Conservation (phyloP, 352 stramenopile genomes). For the Phytophthora podocarpi region DNA sequence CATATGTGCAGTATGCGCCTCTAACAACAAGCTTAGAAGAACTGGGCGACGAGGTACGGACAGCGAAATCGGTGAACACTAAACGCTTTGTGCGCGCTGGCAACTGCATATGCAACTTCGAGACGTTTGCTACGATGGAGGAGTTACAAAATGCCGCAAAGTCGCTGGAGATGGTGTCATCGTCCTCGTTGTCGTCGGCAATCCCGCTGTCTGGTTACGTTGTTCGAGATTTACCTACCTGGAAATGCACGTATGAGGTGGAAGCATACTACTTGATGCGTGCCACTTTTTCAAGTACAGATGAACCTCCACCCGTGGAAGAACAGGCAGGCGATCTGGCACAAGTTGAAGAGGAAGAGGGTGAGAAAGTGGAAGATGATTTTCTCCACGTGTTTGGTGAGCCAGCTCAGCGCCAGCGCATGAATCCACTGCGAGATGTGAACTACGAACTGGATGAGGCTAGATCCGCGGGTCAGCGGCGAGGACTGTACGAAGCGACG, state of each 20-base stretch:
- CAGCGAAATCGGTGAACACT: constrained; percentile 71
- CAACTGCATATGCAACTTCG: constrained; percentile 83
- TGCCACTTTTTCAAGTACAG: constrained; percentile 72
- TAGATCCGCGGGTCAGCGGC: constrained; percentile 70
- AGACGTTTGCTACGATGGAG: constrained; percentile 76
- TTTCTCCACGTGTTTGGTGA: constrained; percentile 81
- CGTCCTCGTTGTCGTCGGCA: constrained; percentile 43
- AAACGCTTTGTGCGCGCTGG: constrained; percentile 85
- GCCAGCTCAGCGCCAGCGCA: constrained; percentile 45
- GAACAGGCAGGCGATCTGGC: constrained; percentile 28
- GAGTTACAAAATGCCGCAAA: constrained; percentile 62
- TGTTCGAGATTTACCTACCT: constrained; percentile 82
- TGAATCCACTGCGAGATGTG: constrained; percentile 69
- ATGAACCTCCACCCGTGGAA: constrained; percentile 41
- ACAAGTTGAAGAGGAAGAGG: constrained; percentile 60
- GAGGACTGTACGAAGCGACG: constrained; percentile 81
- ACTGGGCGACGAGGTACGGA: constrained; percentile 71
- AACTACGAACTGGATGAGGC: constrained; percentile 87
- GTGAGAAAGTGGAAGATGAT: constrained; percentile 78
- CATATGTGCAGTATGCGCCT: constrained; percentile 85
- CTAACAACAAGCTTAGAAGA: constrained; percentile 83
- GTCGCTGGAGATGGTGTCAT: constrained; percentile 35
- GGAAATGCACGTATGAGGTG: constrained; percentile 90
- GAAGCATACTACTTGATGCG: constrained; percentile 90
- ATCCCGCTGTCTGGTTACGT: constrained; percentile 78